phyloP scores from a whole-genome alignment of 805 yeast species.

The Wickerhamiella azymoides region DNA sequence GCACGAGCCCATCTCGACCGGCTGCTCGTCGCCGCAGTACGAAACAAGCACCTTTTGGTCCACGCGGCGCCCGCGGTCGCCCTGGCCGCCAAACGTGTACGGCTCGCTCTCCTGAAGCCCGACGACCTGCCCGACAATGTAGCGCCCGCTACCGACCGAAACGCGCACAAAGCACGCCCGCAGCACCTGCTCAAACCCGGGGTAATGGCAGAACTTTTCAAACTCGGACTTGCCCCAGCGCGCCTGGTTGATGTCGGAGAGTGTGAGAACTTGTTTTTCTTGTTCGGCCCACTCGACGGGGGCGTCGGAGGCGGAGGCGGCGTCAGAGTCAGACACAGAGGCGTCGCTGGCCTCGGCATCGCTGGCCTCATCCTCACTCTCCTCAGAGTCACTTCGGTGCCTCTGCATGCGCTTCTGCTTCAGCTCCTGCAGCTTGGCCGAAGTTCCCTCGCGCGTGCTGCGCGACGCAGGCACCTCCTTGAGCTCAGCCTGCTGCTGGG shows the following conservation, averaged over 20 bases:
- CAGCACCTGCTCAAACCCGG: conserved; percentile 58
- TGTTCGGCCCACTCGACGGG: conserved; percentile 38
- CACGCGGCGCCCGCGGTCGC: conserved; percentile 34
- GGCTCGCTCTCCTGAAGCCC: conserved; percentile 34
- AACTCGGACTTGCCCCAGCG: conserved; percentile 67
- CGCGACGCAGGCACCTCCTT: conserved; percentile 21
- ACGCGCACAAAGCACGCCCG: conserved; percentile 70
- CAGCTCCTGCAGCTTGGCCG: conserved; percentile 50
- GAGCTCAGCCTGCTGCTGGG: conserved; percentile 21
- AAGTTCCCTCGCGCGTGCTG: conserved; percentile 14
- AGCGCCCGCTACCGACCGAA: conserved; percentile 63
- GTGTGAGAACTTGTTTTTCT: conserved; percentile 32
- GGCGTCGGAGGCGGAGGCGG: conserved; percentile 31
- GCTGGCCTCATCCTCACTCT: conserved; percentile 25
- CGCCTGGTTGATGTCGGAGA: conserved; percentile 56
- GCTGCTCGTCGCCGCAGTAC: conserved; percentile 66
- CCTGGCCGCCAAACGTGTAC: conserved; percentile 35
- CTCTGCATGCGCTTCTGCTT: conserved; percentile 57
- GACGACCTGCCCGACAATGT: conserved; percentile 73
- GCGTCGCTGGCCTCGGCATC: conserved; percentile 21
- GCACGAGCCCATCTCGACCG: conserved; percentile 63
- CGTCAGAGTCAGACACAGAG: conserved; percentile 26
- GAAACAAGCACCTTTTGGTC: conserved; percentile 54
- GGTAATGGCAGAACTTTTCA: conserved; percentile 64
- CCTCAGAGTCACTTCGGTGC: conserved; percentile 29